A percentile compares a stretch with the other conserved stretches of the same genome.
phyloP scores from a whole-genome alignment of 192 early-diverging fungal species.

The Kappamyces sp. region DNA sequence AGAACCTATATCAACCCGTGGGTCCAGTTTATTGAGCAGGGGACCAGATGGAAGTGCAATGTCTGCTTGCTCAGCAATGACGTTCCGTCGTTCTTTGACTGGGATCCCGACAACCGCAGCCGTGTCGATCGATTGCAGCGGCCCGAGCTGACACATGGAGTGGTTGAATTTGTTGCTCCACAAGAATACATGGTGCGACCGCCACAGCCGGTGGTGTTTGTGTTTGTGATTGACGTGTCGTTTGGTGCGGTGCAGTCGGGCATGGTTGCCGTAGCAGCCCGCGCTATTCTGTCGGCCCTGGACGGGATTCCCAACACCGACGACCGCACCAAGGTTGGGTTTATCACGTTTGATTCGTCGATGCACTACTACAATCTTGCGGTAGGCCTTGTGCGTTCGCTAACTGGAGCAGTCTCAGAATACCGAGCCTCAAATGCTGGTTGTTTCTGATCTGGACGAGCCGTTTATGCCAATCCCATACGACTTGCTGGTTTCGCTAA shows the following conservation, averaged over 20 bases:
- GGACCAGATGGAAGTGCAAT: conserved; percentile 94
- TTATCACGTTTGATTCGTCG: conserved; percentile 83
- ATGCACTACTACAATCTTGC: conserved; percentile 91
- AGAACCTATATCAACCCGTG: conserved; percentile 96
- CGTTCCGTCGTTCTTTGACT: conserved; percentile 51
- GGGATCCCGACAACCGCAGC: conserved; percentile 64
- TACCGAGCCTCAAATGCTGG: conserved; percentile 82
- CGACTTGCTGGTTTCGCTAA: conserved; percentile 83
- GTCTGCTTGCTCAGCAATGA: conserved; percentile 90
- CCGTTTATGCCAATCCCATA: conserved; percentile 82
- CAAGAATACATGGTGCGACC: conserved; percentile 97
- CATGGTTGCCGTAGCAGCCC: conserved; percentile 71
- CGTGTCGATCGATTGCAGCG: conserved; percentile 82
- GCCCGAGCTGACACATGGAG: conserved; percentile 80
- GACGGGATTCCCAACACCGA: conserved; percentile 85
- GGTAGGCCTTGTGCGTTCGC: conserved; percentile 25
- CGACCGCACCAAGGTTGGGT: conserved; percentile 79
- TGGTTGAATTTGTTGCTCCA: conserved; percentile 93
- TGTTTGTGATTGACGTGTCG: conserved; percentile 94
- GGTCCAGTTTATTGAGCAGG: conserved; percentile 91
- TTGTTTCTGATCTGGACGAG: conserved; percentile 88
- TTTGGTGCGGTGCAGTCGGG: conserved; percentile 81
- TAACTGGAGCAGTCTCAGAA: conserved; percentile 41
- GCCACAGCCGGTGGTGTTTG: conserved; percentile 89
- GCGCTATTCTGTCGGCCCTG: conserved; percentile 73